Percentiles rank a stretch among this genome's conserved stretches.
These are phyloP conservation scores for Zasmidium angulare DNA, from an alignment of 2,329 filamentous ascomycete genomes.

Conservation along the genomic window DNA sequence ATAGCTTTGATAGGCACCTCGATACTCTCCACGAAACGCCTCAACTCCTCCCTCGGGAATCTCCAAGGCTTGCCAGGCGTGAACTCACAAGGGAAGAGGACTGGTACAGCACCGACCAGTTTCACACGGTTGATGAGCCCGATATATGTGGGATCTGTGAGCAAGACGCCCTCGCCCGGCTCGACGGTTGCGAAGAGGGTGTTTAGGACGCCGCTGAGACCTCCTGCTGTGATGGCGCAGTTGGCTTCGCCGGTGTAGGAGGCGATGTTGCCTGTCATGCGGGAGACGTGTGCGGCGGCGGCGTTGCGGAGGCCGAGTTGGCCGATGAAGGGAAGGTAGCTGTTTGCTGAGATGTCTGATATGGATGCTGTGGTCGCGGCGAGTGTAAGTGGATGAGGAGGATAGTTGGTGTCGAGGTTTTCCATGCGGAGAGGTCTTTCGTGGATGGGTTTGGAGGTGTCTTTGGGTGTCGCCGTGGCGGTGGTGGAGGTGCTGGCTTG, in stretches of 20 bases:
- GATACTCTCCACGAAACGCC: slow-evolving; percentile 1
- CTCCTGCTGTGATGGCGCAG: slow-evolving; percentile 8
- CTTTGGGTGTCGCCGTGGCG: neutral
- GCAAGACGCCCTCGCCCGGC: slow-evolving; percentile 11
- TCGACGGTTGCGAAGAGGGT: slow-evolving; percentile 14
- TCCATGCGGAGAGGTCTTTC: neutral
- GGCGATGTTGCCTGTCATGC: slow-evolving; percentile 1
- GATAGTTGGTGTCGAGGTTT: slow-evolving; percentile 1
- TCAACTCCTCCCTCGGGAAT: slow-evolving; percentile 9
- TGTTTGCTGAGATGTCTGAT: neutral
- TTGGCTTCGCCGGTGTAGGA: slow-evolving; percentile 5
- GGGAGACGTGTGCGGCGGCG: slow-evolving; percentile 10
- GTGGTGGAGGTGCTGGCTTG: neutral
- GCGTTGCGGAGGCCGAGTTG: slow-evolving; percentile 8
- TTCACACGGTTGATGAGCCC: slow-evolving; percentile 17
- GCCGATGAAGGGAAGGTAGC: slow-evolving; percentile 9
- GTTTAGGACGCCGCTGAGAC: slow-evolving; percentile 2
- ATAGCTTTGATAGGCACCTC: slow-evolving; percentile 6
- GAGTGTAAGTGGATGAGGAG: neutral
- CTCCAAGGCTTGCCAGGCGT: slow-evolving; percentile 6
- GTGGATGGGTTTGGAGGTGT: neutral
- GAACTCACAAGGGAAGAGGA: slow-evolving; percentile 10
- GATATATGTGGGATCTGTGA: slow-evolving; percentile 15
- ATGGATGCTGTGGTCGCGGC: neutral
- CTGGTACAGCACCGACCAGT: slow-evolving; percentile 10